phyloP scores from a whole-genome alignment of 192 early-diverging fungal species.

The Mortierella claussenii region DNA sequence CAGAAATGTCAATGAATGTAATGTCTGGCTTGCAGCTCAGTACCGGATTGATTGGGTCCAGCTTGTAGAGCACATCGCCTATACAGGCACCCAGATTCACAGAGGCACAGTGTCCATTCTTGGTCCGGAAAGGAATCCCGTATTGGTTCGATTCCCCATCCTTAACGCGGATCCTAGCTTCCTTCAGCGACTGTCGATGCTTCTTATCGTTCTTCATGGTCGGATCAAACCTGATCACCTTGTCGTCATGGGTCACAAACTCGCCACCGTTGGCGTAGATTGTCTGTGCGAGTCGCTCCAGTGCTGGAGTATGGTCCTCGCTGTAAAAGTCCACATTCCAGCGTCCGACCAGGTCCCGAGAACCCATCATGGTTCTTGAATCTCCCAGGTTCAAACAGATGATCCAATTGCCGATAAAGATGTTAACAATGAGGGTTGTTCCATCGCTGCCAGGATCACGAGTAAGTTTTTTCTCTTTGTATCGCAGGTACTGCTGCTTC shows the following conservation, averaged over 20 bases:
- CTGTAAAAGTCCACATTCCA: slow-evolving; percentile 64
- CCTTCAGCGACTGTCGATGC: slow-evolving; percentile 61
- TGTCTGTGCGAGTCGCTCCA: slow-evolving; percentile 64
- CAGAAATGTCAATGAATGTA: slow-evolving; percentile 58
- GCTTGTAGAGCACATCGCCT: slow-evolving; percentile 68
- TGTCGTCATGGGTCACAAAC: slow-evolving; percentile 68
- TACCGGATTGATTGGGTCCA: slow-evolving; percentile 60
- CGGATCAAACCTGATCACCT: slow-evolving; percentile 64
- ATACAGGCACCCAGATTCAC: slow-evolving; percentile 67
- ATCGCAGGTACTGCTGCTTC: slow-evolving; percentile 54
- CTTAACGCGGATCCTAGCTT: slow-evolving; percentile 65
- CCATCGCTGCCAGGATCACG: slow-evolving; percentile 61
- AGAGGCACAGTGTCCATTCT: slow-evolving; percentile 57
- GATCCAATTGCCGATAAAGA: slow-evolving; percentile 68
- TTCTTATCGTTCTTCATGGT: slow-evolving; percentile 59
- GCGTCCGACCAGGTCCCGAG: slow-evolving; percentile 48
- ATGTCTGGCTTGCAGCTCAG: slow-evolving; percentile 67
- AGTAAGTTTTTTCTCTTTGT: slow-evolving; percentile 15
- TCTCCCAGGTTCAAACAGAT: slow-evolving; percentile 68
- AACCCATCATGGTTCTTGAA: slow-evolving; percentile 61
- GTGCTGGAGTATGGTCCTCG: slow-evolving; percentile 68
- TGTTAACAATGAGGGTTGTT: slow-evolving; percentile 63
- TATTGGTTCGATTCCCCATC: slow-evolving; percentile 49
- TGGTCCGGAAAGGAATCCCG: slow-evolving; percentile 47
- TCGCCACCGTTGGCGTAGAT: slow-evolving; percentile 69